Evolutionary conservation across 108 stramenopile species (phyloP).

Genomic region (Cyclotella distinguenda): DNA sequence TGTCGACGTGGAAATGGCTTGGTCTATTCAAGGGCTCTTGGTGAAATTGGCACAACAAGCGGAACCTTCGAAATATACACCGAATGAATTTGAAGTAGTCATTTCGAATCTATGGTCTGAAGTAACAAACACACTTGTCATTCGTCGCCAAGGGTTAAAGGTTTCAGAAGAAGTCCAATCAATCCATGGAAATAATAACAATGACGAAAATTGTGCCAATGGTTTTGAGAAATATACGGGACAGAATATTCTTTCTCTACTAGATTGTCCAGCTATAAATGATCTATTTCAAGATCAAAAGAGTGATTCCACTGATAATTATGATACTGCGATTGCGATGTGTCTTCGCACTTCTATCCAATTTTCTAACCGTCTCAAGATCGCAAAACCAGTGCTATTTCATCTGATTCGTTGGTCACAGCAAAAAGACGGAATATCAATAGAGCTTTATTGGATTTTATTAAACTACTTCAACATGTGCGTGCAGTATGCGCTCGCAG

Average conservation of each 20-base stretch:
- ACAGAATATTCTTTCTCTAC: slow-evolving; percentile 27
- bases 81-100: neutral
- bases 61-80: neutral
- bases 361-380: neutral
- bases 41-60: neutral
- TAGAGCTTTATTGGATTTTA: slow-evolving; percentile 8
- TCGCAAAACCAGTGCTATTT: slow-evolving; percentile 5
- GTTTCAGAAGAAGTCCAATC: neutral
- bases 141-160: neutral
- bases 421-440: slow-evolving; percentile 8
- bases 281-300: neutral
- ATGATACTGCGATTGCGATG: slow-evolving; percentile 12
- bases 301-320: slow-evolving; percentile 10
- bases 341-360: slow-evolving; percentile 20
- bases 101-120: slow-evolving; percentile 2
- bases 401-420: slow-evolving; percentile 37
- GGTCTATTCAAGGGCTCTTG: slow-evolving; percentile 7
- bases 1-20: slow-evolving; percentile 33
- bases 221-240: slow-evolving; percentile 13
- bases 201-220: neutral
- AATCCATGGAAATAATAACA: neutral
- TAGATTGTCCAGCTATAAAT: slow-evolving; percentile 11
- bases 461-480: slow-evolving; percentile 21
- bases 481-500: slow-evolving; percentile 5
- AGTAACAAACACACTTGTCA: slow-evolving; percentile 9